Base-by-base conservation (phyloP, 768 basidiomycete species). In the Sarcodon sp. region DNA sequence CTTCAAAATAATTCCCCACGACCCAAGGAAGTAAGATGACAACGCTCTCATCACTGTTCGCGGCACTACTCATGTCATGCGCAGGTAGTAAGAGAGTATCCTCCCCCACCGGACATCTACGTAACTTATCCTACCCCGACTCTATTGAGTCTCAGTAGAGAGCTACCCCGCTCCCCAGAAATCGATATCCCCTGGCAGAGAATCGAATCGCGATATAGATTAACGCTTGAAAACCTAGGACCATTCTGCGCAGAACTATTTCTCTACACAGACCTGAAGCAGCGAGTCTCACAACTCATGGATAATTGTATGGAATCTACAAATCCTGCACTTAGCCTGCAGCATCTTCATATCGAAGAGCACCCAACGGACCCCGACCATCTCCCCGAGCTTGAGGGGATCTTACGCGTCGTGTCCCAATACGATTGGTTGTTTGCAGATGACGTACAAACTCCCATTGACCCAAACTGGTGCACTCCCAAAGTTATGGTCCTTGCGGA, bases 171-270 rank as follows among this genome's bases (percentile, higher is more conserved):
- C 47, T 59, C 60, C 37, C 51, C 47, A 6, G 53, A 65, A 34
- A 51, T 71, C 43, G 68, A 67, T 45, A 68, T 87, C 45, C 69
- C 77, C 15, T 79, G 77, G 71, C 63, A 68, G 38, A 77, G 75
- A 55, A 64, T 87, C n/a, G 65, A 73, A 47, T 71, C 70, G 47
- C 76, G 85, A 46, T 84, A 85, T 61, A 60, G 69, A 41, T 69
- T 73, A 21, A 82, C 84, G 0, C 63, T 74, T 35, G 62, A 70
- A 53, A 80, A 76, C 59, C 61, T 90, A 3, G 87, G 87, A 1
- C 79, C 81, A 8, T 85, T 80, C 57, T 76, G 75, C 43, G 87
- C 86, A 9, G 87, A 87, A 43, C 62, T 81, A 48, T 90, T 77
- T 61, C 67, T 85, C 33, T 78, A 76, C 57, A 61, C 66, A 44